Percentiles rank a stretch among this genome's conserved stretches.
phyloP scores from a whole-genome alignment of 352 stramenopile species.

The Phytophthora foliorum region DNA sequence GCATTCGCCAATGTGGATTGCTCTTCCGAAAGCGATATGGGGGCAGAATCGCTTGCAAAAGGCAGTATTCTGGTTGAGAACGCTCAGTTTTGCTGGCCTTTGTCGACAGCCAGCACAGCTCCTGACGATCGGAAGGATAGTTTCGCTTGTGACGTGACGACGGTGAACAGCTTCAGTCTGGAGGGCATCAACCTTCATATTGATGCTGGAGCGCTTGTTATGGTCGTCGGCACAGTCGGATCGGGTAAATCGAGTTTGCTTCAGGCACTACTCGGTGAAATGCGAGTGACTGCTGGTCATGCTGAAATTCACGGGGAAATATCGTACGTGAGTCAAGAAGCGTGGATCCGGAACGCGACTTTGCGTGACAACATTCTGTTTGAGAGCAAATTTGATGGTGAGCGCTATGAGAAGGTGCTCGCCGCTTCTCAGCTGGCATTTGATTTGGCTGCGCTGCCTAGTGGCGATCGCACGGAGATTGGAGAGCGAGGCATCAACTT shows the following conservation, averaged over 20 bases:
- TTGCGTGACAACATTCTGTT: conserved; percentile 54
- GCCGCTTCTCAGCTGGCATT: conserved; percentile 79
- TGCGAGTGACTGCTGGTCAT: conserved; percentile 32
- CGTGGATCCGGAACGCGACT: conserved; percentile 52
- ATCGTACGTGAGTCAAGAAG: conserved; percentile 50
- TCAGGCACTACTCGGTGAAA: conserved; percentile 55
- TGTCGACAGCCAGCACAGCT: neutral
- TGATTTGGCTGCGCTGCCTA: conserved; percentile 89
- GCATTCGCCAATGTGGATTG: neutral
- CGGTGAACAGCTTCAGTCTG: conserved; percentile 10
- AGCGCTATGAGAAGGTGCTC: conserved; percentile 60
- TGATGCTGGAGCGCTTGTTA: conserved; percentile 53
- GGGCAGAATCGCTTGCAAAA: neutral
- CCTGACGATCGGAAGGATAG: neutral
- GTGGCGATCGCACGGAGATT: conserved; percentile 94
- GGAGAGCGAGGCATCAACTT: conserved; percentile 96
- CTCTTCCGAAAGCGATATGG: neutral
- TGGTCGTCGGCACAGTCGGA: conserved; percentile 67
- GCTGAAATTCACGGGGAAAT: conserved; percentile 28
- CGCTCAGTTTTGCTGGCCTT: conserved; percentile 24
- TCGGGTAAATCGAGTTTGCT: conserved; percentile 68
- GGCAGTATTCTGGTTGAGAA: conserved; percentile 18
- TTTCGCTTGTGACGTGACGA: neutral
- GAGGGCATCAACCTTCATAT: conserved; percentile 49
- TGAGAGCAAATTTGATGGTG: conserved; percentile 31